Conservation (phyloP, 441 rosid genomes). For the Eutrema salsugineum region DNA sequence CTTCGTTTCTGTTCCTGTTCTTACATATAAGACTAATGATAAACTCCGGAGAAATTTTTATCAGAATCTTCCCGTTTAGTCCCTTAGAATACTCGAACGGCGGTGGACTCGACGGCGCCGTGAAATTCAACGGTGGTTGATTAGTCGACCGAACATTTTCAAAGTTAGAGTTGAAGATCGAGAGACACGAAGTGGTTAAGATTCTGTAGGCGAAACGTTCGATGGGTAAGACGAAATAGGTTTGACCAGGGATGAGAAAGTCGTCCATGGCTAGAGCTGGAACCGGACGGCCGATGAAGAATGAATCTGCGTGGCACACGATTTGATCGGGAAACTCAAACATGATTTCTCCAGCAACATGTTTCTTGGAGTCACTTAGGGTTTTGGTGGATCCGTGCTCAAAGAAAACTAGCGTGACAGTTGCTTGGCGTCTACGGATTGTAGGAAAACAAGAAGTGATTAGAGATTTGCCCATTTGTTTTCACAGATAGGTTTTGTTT, state of each 20-base stretch:
- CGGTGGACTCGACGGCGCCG: constrained; percentile 34
- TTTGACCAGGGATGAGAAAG: constrained; percentile 55
- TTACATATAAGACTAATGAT: constrained; percentile 44
- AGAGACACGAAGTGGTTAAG: constrained; percentile 58
- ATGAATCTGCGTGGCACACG: constrained; percentile 71
- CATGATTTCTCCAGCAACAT: constrained; percentile 89
- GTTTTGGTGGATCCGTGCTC: constrained; percentile 49
- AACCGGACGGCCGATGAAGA: constrained; percentile 80
- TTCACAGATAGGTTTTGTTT: neutral
- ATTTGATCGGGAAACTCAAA: constrained; percentile 74
- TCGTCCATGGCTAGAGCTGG: constrained; percentile 70
- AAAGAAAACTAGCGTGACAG: constrained; percentile 51
- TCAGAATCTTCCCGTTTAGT: constrained; percentile 51
- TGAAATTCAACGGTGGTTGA: constrained; percentile 37
- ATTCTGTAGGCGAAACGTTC: constrained; percentile 50
- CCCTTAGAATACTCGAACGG: constrained; percentile 69
- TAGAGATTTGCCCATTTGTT: constrained; percentile 39
- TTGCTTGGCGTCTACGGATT: constrained; percentile 20
- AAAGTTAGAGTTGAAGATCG: constrained; percentile 45
- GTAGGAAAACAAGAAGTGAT: constrained; percentile 35
- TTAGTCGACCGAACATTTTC: neutral
- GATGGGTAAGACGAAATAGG: constrained; percentile 79
- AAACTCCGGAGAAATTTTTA: constrained; percentile 69
- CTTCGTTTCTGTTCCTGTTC: neutral
- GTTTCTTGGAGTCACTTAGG: constrained; percentile 40